Conservation (phyloP, 345 rosid species). For the Gossypium stocksii region DNA sequence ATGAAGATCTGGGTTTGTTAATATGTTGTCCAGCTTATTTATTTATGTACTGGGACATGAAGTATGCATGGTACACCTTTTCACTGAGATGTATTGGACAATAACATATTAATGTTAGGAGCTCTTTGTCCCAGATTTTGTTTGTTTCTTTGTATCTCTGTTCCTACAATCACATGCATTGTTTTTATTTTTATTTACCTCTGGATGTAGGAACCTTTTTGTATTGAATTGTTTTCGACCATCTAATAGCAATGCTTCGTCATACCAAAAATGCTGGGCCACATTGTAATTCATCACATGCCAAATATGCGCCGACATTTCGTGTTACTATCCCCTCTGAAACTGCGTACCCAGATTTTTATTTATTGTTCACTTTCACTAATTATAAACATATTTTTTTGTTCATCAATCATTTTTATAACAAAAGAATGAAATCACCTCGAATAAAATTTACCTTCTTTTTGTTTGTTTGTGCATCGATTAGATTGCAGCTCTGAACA, state of each 20-base stretch:
- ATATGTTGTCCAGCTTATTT: not conserved
- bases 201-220: too few relatives aligned
- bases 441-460: too few relatives aligned
- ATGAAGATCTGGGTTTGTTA: conserved; percentile 12
- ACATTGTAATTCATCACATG: not conserved
- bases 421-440: too few relatives aligned
- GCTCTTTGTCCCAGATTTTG: not conserved
- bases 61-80: not conserved
- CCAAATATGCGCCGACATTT: conserved; percentile 10
- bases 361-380: too few relatives aligned
- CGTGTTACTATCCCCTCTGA: not conserved
- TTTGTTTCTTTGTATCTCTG: not conserved
- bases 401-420: too few relatives aligned
- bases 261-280: not conserved
- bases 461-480: too few relatives aligned
- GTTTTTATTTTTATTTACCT: too few relatives aligned
- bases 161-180: not conserved
- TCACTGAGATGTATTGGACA: not conserved
- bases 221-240: not conserved
- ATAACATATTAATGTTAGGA: not conserved
- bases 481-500: not conserved
- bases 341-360: not conserved
- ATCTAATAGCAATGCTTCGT: not conserved
- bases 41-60: not conserved
- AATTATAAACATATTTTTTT: too few relatives aligned